phyloP scores from a whole-genome alignment of 441 rosid species.

The Gossypium schwendimanii region DNA sequence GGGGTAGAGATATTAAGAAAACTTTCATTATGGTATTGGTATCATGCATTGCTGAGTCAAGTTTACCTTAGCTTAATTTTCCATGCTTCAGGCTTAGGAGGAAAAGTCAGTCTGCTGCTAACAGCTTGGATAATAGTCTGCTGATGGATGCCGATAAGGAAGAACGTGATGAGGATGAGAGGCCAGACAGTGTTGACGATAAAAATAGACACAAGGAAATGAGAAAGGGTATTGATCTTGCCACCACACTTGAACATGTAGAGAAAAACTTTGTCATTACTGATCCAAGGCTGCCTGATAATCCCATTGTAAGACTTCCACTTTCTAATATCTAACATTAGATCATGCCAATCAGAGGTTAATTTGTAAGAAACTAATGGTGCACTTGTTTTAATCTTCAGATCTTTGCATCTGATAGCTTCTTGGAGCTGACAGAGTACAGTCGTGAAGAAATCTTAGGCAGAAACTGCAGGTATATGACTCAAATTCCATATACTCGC shows the following conservation, averaged over 20 bases:
- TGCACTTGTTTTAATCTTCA: conserved; percentile 26
- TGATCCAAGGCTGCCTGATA: conserved; percentile 97
- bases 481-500: not conserved
- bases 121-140: conserved; percentile 32
- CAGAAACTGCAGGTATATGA: conserved; percentile 82
- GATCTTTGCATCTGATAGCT: conserved; percentile 99
- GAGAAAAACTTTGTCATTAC: conserved; percentile 98
- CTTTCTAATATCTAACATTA: not conserved
- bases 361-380: not conserved
- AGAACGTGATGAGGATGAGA: conserved; percentile 37
- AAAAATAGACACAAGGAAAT: conserved; percentile 82
- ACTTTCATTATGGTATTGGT: not conserved
- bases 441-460: conserved; percentile 98
- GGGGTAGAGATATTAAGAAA: conserved; percentile 34
- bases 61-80: not conserved
- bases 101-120: conserved; percentile 40
- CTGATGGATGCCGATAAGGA: conserved; percentile 35
- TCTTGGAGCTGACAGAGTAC: conserved; percentile 93
- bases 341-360: not conserved
- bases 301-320: conserved; percentile 75
- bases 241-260: conserved; percentile 95
- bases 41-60: not conserved
- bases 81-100: conserved; percentile 38
- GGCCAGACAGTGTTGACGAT: conserved; percentile 69
- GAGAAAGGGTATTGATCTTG: conserved; percentile 98